Evolutionary conservation across 108 stramenopile genomes (phyloP), one percentile per base, ranked within the genome.

Genomic region (Cyclotella cryptica): DNA sequence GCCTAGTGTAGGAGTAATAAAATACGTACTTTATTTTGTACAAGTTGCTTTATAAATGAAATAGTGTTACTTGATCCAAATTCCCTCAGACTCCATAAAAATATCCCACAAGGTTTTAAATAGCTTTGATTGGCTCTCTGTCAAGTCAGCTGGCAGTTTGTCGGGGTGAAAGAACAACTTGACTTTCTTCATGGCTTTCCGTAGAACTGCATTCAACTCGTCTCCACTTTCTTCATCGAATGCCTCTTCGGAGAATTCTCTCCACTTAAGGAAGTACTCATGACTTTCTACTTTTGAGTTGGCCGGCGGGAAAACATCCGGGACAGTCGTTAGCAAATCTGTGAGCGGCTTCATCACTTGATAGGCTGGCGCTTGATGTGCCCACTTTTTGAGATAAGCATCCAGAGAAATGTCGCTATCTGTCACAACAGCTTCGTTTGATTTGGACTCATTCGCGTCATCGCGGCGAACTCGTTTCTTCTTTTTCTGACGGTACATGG

Each of bases 31-130:
- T 35, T n/a, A n/a, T n/a, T n/a, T n/a, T n/a, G n/a, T n/a, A n/a
- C n/a, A n/a, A n/a, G n/a, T n/a, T n/a, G n/a, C n/a, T n/a, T n/a
- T n/a, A 9, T 49, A 49, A 17, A 49, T n/a, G n/a, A 49, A 49
- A 49, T 49, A 9, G n/a, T 49, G 3, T 45, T 22, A 65, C 13
- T 65, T 27, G 2, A 65, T 22, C 18, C 29, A 35, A 22, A 21
- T 40, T 15, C 4, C 65, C 39, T 75, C 74, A 14, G 17, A 26
- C 54, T 55, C 52, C 39, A 19, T 17, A 12, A 80, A 47, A 5
- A 79, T 72, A 47, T 86, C 81, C 86, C 86, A 86, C 60, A 86
- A n/a, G n/a, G 52, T 71, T 49, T 72, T 79, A 24, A 82, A 83
- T 39, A 86, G 22, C 21, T 66, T 27, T 3, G 53, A 51, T 51